Evolutionary conservation across 148 eudicot genomes (phyloP), one percentile per base, ranked within the genome.

Genomic region (Beta vulgaris): DNA sequence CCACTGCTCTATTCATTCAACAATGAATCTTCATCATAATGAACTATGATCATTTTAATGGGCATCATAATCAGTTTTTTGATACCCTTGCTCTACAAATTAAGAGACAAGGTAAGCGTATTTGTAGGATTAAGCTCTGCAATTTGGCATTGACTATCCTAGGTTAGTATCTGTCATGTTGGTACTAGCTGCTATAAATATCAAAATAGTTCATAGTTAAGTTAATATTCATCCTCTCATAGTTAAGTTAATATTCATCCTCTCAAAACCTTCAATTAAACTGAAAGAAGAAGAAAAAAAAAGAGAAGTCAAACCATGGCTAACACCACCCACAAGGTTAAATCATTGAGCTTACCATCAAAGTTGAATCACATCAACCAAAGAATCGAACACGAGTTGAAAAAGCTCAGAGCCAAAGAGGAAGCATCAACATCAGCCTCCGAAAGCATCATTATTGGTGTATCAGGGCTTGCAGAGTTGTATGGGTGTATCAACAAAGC

Each of bases 321-420:
- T 35, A 63, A 25, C 49, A 69, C 21, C 15, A 55, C 64, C 16
- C 43, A 59, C 12, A 71, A 79, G 18, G 51, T 74, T 18, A 79
- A 84, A 76, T 86, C 87, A 60, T 63, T 64, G 23, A 84, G 85
- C n/a, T 75, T 86, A 46, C 84, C 89, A 39, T 68, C 76, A 19
- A 80, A 69, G 66, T 76, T 86, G 26, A 83, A 84, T 44, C 87
- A 80, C 0, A 75, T 79, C 58, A 77, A 58, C 35, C 40, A 46
- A 13, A 75, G 71, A 61, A 63, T 86, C 9, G 82, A 77, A 43
- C 67, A 82, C 35, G 68, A 77, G 82, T 76, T 86, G 4, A 80
- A 60, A 68, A 82, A 76, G 78, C 79, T 87, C 51, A 73, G 74
- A 65, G 32, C 61, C 15, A 75, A 73, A 73, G 85, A 82, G 44